A percentile compares a stretch with the other conserved stretches of the same genome.
These are phyloP conservation scores for Neurospora cerealis DNA, from an alignment of 495 filamentous ascomycete species.

Conservation along the genomic window DNA sequence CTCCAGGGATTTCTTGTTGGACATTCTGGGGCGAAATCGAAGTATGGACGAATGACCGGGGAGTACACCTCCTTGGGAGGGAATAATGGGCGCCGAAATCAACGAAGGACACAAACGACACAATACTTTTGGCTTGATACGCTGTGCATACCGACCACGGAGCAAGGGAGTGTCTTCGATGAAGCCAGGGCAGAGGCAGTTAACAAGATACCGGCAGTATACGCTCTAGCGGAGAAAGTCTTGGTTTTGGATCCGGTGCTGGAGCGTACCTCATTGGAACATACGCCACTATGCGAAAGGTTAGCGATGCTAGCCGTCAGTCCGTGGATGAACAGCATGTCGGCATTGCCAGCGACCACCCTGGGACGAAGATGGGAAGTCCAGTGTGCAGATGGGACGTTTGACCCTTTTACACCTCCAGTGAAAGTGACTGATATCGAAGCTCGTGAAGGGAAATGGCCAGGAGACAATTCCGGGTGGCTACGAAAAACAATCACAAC, in stretches of 20 bases:
- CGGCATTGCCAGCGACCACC: slow-evolving; percentile 13
- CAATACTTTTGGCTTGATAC: slow-evolving; percentile 17
- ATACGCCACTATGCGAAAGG: slow-evolving; percentile 9
- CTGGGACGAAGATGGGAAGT: slow-evolving; percentile 10
- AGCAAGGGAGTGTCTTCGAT: neutral
- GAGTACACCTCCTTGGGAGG: neutral
- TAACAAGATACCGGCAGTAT: slow-evolving; percentile 14
- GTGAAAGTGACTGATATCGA: neutral
- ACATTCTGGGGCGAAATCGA: neutral
- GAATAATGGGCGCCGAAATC: neutral
- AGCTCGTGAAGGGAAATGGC: neutral
- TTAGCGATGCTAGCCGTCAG: slow-evolving; percentile 12
- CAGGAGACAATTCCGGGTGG: neutral
- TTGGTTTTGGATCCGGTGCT: slow-evolving; percentile 12
- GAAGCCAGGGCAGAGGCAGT: slow-evolving; percentile 10
- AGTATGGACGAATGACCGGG: neutral
- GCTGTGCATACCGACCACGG: slow-evolving; percentile 12
- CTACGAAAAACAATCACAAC: neutral
- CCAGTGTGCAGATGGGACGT: slow-evolving; percentile 15
- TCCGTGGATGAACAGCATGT: slow-evolving; percentile 12
- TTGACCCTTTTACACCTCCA: slow-evolving; percentile 6
- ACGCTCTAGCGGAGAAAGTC: slow-evolving; percentile 11
- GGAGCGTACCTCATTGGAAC: slow-evolving; percentile 6
- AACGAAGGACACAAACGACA: neutral
- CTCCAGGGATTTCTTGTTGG: slow-evolving; percentile 1